Base-by-base conservation (phyloP, 1,284 basidiomycete species). In the Abortiporus biennis region DNA sequence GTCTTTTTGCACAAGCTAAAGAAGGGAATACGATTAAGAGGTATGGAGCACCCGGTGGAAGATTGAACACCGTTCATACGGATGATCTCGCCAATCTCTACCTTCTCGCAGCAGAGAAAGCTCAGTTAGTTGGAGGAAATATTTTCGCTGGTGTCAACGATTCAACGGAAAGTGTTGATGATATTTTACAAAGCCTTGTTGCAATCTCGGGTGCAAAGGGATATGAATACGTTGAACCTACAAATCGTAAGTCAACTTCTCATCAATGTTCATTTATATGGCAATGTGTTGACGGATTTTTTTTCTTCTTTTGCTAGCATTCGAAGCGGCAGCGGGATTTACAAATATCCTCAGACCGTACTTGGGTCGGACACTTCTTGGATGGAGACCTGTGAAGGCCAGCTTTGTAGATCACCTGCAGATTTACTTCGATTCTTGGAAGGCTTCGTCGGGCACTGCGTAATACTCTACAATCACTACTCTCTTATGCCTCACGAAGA, bases 31-130 rank as follows among this genome's bases (percentile, higher is more conserved):
- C 70, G 1, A 48, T 49, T 2, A 70, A 65, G 62, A 64, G 60
- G 25, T 71, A 69, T 2, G 72, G 69, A 2, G 17, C 53, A 11
- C 59, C 65, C 1, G 71, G 72, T 1, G 69, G 65, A 0, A 54
- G 74, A 9, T 58, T 63, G 8, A 51, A 67, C 15, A 48, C 66
- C 4, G 59, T 77, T 24, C 76, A 78, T 53, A 54, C 55, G 27
- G 74, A 76, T 49, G 76, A 77, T 54, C 56, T 74, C 16, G 74
- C 71, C 6, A 69, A 74, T 38, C 49, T 72, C 23, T 75, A 69
- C 48, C 38, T 74, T 15, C 55, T 64, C 1, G 64, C 62, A 1
- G 66, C 64, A 6, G 74, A 77, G 57, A 57, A 64, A 52, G 65
- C 58, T 6, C 52, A 59, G 6, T 37, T 69, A 2, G 50, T 66